A percentile compares a stretch with the other conserved stretches of the same genome.
Conservation (phyloP, 225 moss, liverwort and hornwort species). For the Pseudoscleropodium purum region DNA sequence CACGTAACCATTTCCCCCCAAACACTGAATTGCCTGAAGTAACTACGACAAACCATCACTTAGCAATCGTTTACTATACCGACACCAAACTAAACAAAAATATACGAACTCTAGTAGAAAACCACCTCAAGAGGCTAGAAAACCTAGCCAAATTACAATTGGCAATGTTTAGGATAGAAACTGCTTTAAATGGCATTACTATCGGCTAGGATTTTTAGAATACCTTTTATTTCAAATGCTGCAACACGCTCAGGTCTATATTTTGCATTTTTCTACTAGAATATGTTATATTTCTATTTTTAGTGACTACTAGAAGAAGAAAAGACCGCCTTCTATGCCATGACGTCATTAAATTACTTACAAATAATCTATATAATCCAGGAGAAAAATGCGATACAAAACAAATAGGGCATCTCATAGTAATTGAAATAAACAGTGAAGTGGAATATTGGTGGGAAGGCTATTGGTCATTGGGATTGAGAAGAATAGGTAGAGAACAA, state of each 20-base stretch:
- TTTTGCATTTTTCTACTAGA: background rate
- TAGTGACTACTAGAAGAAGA: background rate
- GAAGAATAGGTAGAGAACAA: background rate
- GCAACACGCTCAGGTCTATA: background rate
- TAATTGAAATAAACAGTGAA: background rate
- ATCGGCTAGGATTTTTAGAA: background rate
- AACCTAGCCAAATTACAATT: background rate
- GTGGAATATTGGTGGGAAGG: background rate
- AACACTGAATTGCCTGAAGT: constrained; percentile 83
- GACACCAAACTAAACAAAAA: background rate
- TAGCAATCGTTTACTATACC: background rate
- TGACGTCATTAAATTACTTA: background rate
- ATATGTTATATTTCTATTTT: background rate
- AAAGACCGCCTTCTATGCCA: background rate
- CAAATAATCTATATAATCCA: background rate
- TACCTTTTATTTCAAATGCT: background rate
- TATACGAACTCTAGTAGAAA: background rate
- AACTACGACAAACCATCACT: background rate
- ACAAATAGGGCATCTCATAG: background rate
- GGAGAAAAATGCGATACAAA: background rate
- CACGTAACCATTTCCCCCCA: constrained; percentile 96
- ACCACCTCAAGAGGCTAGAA: background rate
- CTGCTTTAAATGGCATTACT: background rate
- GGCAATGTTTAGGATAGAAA: background rate
- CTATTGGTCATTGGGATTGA: background rate